Evolutionary conservation across 345 rosid genomes (phyloP).

Genomic region (Psidium guajava): DNA sequence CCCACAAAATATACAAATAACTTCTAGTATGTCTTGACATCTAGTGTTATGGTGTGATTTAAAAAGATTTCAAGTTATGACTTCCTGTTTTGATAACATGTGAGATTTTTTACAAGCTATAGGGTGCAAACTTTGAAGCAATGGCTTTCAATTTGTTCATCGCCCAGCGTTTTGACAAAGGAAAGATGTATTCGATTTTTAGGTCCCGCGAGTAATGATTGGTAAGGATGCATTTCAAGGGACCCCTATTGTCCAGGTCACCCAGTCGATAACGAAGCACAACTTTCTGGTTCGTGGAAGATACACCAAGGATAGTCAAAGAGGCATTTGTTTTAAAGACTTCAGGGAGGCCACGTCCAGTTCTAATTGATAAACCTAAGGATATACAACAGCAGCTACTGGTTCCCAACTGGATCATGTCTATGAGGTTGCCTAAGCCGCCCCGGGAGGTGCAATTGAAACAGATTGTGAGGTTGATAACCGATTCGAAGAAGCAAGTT

Average conservation of each 20-base stretch:
- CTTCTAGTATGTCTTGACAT: too few relatives aligned
- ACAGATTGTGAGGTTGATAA: slow-evolving; percentile 72
- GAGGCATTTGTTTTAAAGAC: slow-evolving; percentile 85
- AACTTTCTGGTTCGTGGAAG: slow-evolving; percentile 81
- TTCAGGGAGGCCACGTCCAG: slow-evolving; percentile 88
- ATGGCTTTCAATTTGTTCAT: not conserved
- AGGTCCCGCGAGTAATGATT: slow-evolving; percentile 91
- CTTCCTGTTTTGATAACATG: too few relatives aligned
- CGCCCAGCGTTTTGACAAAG: not conserved
- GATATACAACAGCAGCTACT: slow-evolving; percentile 88
- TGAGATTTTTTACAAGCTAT: too few relatives aligned
- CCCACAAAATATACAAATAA: too few relatives aligned
- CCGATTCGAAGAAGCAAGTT: slow-evolving; percentile 73
- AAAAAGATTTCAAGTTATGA: too few relatives aligned
- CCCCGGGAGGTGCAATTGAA: slow-evolving; percentile 46
- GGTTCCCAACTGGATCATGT: slow-evolving; percentile 63
- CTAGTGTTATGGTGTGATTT: too few relatives aligned
- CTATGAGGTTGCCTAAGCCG: slow-evolving; percentile 51
- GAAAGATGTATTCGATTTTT: not conserved
- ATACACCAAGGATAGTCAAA: slow-evolving; percentile 67
- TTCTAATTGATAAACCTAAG: slow-evolving; percentile 81
- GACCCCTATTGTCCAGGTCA: slow-evolving; percentile 88
- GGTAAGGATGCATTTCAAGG: slow-evolving; percentile 94
- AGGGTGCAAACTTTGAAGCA: not conserved
- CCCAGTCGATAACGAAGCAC: slow-evolving; percentile 81